Conservation (phyloP, 805 yeast genomes). For the Grigorovia yakushimaensis region DNA sequence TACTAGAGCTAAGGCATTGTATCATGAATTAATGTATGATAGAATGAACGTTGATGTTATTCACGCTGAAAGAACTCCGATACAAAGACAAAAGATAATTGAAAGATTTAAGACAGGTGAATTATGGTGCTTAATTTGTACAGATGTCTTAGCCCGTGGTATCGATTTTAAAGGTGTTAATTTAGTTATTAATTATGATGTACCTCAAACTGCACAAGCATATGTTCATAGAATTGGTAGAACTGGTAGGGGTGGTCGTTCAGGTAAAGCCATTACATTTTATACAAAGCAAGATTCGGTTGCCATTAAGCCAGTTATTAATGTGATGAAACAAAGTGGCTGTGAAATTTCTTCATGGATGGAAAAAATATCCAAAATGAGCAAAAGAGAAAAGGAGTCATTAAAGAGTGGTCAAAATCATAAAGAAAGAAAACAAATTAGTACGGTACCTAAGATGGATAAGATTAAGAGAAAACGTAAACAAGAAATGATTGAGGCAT, state of each 20-base stretch:
- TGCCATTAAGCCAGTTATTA: conserved; percentile 72
- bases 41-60: conserved; percentile 89
- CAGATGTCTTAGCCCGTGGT: conserved; percentile 95
- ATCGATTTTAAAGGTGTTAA: conserved; percentile 95
- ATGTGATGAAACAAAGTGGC: conserved; percentile 94
- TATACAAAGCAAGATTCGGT: conserved; percentile 82
- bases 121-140: conserved; percentile 91
- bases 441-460: conserved; percentile 71
- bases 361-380: conserved; percentile 55
- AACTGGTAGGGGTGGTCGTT: conserved; percentile 90
- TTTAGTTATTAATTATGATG: conserved; percentile 90
- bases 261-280: conserved; percentile 82
- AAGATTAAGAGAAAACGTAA: conserved; percentile 54
- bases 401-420: conserved; percentile 44
- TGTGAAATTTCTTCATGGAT: conserved; percentile 71
- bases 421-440: conserved; percentile 54
- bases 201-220: conserved; percentile 86
- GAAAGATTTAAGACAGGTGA: conserved; percentile 83
- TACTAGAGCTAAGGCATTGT: conserved; percentile 87
- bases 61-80: conserved; percentile 86
- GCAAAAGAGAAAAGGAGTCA: conserved; percentile 50
- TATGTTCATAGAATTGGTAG: conserved; percentile 98
- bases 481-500: conserved; percentile 65
- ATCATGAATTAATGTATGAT: conserved; percentile 87
- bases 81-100: conserved; percentile 77